phyloP scores from a whole-genome alignment of 345 rosid species.

The Lepidium didymum region DNA sequence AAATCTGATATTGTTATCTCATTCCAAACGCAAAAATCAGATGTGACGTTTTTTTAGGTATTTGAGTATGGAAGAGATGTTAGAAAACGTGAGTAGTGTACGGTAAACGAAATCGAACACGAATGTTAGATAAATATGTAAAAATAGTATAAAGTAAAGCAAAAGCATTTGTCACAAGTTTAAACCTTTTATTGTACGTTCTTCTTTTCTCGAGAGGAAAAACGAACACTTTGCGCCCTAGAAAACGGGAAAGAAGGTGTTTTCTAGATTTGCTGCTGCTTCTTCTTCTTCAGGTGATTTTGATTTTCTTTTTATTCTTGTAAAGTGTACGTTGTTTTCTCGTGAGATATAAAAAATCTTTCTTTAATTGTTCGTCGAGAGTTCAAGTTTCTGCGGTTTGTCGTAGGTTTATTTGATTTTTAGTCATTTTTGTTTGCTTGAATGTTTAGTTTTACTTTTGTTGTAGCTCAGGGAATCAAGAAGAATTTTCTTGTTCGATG shows the following conservation, averaged over 20 bases:
- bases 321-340: background rate
- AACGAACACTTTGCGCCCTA: constrained; percentile 11
- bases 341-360: background rate
- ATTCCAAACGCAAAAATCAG: background rate
- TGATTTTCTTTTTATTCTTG: background rate
- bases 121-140: background rate
- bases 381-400: background rate
- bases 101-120: background rate
- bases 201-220: background rate
- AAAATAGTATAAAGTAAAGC: background rate
- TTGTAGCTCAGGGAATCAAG: background rate
- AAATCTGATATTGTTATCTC: too few species aligned
- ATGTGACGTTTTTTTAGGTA: background rate
- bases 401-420: background rate
- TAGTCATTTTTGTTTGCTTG: background rate
- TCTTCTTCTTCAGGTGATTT: background rate
- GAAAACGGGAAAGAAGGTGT: background rate
- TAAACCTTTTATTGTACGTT: background rate
- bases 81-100: background rate
- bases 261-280: background rate
- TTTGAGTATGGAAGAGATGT: background rate
- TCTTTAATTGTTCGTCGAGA: background rate
- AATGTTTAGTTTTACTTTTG: background rate
- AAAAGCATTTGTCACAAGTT: background rate
- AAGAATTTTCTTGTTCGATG: background rate